Base-by-base conservation (phyloP, 768 basidiomycete genomes). In the Lactifluus volemus region DNA sequence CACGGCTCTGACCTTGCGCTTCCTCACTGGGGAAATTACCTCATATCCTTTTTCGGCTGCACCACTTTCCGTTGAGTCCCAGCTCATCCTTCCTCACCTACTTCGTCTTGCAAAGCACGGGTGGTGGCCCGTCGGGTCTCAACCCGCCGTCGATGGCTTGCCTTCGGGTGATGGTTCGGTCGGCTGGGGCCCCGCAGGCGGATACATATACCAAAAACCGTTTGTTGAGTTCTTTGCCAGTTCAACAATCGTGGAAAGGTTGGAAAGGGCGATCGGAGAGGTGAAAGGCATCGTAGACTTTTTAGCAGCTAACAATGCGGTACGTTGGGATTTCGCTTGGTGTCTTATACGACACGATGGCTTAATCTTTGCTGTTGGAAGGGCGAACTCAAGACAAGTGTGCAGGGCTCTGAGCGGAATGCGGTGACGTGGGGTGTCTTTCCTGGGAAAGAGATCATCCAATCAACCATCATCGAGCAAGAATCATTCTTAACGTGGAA, bases 401-500 rank as follows among this genome's bases (percentile, higher is more conserved):
- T 96, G 25, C 77, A 81, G 1, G 83, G 86, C 49, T 84, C 82
- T 38, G 88, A 84, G 14, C 82, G 90, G 58, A 98, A 98, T 72
- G 95, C 94, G 0, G 97, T 99, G 7, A 99, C 97, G 1, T 99
- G 97, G 97, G 97, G 95, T 58, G 87, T 98, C 6, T 99, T 99
- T 72, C 92, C 94, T 0, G 97, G 92, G 0, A 90, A 97, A 70
- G 97, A 99, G 73, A 88, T 99, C 49, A 83, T 87, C 2, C 96
- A 98, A 69, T 91, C 96, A 5, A 99, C 97, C 0, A 93, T 98
- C 66, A 98, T 99, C 39, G 97, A 98, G 70, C 83, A 83, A 53
- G 88, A 93, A 69, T 96, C 92, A 14, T 99, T 99, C 78, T 74
- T 91, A 39, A 86, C 92, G 0, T 99, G 97, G 97, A 98, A 95